Evolutionary conservation across 2,329 filamentous ascomycete species (phyloP), one percentile per base, ranked within the genome.

Genomic region (Pestalotiopsis sp.): DNA sequence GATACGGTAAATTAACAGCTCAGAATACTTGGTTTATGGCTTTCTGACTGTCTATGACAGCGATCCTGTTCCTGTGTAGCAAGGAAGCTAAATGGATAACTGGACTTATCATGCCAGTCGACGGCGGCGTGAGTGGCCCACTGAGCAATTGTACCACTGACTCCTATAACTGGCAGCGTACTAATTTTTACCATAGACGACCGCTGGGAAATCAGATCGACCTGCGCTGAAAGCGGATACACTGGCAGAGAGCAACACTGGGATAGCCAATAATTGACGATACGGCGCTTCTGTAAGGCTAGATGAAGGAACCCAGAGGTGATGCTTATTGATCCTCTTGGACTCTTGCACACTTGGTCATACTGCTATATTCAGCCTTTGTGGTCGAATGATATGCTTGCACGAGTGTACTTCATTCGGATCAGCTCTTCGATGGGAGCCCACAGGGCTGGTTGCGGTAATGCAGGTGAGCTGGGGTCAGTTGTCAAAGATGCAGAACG

Each of bases 31-130:
- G n/a, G 17, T 27, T 11, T 11, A 14, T 39, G 4, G 20, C 23
- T 20, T n/a, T 41, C n/a, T 38, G 59, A 62, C 39, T 23, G 14
- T 9, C 27, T 4, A 4, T 25, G 1, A 13, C 68, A 77, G 75
- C 73, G 2, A 72, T 76, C 14, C 49, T 76, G 0, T 76, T 76
- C 49, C 72, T 77, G 0, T 65, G 69, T 17, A 77, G 75, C 45
- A 77, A 74, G 65, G 76, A 77, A 56, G 73, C 75, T 1, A 49
- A 70, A 2, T 77, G 76, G 75, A 77, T 78, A 6, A 77, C 76
- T 0, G 75, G 76, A 1, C 61, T 75, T 0, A 71, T 75, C 13
- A 74, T 78, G 76, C 75, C 74, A 4, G 72, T 77, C 1, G 76
- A 78, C 57, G 76, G 73, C 5, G 76, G 74, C 39, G 75, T 76